Base-by-base conservation (phyloP, 352 stramenopile species). In the Phytophthora pistaciae region DNA sequence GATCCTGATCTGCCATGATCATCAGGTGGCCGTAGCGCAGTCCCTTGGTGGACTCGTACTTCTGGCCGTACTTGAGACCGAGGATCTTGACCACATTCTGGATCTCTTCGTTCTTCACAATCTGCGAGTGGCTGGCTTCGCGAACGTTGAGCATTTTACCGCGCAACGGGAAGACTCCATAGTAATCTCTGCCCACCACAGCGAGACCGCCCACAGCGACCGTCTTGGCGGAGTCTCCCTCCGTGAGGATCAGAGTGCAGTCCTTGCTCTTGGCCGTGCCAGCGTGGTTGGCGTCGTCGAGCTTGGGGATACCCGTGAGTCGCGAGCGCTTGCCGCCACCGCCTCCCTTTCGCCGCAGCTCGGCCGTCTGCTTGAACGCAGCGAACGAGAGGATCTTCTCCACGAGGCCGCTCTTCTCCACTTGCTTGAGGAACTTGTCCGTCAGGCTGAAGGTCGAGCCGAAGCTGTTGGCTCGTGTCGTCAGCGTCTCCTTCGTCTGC, bases 1-100 rank as follows among this genome's bases (percentile, higher is more conserved):
- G 90, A 91, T 99, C 98, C 74, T 99, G 98, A 94, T 99, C 98
- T 54, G 98, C 96, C 98, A 99, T 99, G 64, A 99, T 97, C 96
- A 99, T 99, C 31, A 99, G 79, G 63, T 98, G 93, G 1, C 98
- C 97, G 75, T 99, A 99, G 6, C 98, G 95, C 60, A 94, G 70
- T 8, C 88, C 78, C 68, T 95, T 94, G 18, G 91, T 90, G 3
- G 88, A 97, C 23, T 96, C 83, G 77, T 99, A 99, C 59, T 83
- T 93, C 49, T 98, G 93, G 3, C 97, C 93, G 68, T 98, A 98
- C 78, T 99, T 98, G 33, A 99, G 84, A 14, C 98, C 98, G 36
- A 99, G 82, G 71, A 99, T 99, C 63, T 98, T 95, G 31, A 98
- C 93, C 31, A 99, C 77, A 63, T 97, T 98, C 66, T 99, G 96